Base-by-base conservation (phyloP, 805 yeast species). In the Kodamaea restingae region DNA sequence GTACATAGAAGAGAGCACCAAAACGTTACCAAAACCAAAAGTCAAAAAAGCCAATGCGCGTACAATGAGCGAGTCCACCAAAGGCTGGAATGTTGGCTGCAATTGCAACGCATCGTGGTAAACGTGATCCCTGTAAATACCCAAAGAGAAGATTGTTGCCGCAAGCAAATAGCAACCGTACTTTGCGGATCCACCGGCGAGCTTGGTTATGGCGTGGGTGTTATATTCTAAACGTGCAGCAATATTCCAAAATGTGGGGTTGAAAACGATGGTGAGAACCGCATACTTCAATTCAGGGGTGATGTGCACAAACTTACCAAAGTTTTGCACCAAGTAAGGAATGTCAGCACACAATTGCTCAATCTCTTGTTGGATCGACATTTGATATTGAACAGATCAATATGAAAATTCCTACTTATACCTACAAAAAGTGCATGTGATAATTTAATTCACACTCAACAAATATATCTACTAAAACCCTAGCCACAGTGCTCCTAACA, bases 171-270 rank as follows among this genome's bases (percentile, higher is more conserved):
- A 93, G 61, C 98, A 95, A 2, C 97, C 98, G 32, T 29, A 35
- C 12, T 65, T 61, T 40, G 72, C 76, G 38, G 73, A 73, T 17
- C 86, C 81, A 21, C 85, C 82, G 1, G 84, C 73, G 15, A 85
- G 45, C 52, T 83, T 87, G 15, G 98, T 86, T 39, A 91, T 63
- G 38, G 84, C 52, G 49, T 84, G 84, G 11, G 86, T 79, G 43
- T 78, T 77, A 71, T 87, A 87, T 58, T 93, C 98, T 18, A 76
- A 53, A 51, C 98, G 75, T 4, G 98, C 98, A 15, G 78, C 95
- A 42, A 84, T 73, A 60, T 93, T 93, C 98, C 98, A 93, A 58
- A 90, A 91, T 22, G 85, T 76, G 12, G 98, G 98, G 60, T 93
- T 93, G 76, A 93, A 90, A 11, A 81, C 80, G 50, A 93, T 84